phyloP scores from a whole-genome alignment of 2,329 filamentous ascomycete species.

The Pyrenochaeta sp. region DNA sequence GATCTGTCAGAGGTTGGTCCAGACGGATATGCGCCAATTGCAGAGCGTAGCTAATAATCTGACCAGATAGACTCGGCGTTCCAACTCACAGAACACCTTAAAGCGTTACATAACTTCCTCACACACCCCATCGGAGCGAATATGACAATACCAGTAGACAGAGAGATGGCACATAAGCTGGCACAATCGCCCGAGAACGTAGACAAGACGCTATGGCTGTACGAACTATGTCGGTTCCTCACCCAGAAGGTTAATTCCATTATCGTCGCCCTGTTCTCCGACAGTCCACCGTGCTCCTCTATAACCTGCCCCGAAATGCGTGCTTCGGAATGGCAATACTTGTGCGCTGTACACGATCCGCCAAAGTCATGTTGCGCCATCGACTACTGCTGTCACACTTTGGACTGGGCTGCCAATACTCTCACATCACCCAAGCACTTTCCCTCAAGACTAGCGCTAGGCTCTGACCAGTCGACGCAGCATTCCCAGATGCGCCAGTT shows the following conservation, averaged over 20 bases:
- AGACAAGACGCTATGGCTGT: constrained; percentile 92
- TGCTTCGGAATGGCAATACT: constrained; percentile 97
- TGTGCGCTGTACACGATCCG: constrained; percentile 96
- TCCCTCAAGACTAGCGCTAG: constrained; percentile 78
- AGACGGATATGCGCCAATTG: constrained; percentile 1
- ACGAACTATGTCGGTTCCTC: constrained; percentile 95
- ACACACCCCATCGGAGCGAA: constrained; percentile 67
- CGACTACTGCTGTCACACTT: constrained; percentile 98
- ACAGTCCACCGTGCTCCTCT: constrained; percentile 86
- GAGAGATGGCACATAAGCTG: constrained; percentile 76
- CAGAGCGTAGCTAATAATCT: constrained; percentile 25
- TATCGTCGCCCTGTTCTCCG: constrained; percentile 91
- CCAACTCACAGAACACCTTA: constrained; percentile 95
- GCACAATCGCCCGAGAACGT: constrained; percentile 82
- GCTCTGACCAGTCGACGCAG: constrained; percentile 50
- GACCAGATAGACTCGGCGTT: constrained; percentile 92
- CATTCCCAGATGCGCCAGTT: constrained; percentile 77
- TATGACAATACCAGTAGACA: constrained; percentile 75
- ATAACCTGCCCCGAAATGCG: constrained; percentile 97
- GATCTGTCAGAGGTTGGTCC: constrained; percentile 80
- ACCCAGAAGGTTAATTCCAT: constrained; percentile 93
- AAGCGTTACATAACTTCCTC: constrained; percentile 85
- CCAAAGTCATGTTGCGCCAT: constrained; percentile 98
- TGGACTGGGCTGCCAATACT: constrained; percentile 96
- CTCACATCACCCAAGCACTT: constrained; percentile 96